Evolutionary conservation across 2,329 filamentous ascomycete species (phyloP).

Genomic region (Fusarium buharicum): DNA sequence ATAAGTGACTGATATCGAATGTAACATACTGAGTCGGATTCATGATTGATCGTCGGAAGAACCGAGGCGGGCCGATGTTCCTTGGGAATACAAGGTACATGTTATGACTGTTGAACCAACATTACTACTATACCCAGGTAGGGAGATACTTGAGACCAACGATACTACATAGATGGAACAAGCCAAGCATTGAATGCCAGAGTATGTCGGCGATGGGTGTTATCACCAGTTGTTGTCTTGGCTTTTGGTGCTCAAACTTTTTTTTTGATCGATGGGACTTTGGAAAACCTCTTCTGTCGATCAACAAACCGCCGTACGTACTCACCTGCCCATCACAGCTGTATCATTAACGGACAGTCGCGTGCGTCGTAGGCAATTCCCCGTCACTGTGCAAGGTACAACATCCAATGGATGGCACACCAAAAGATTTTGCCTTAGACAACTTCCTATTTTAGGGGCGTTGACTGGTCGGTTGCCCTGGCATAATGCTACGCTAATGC

Average conservation of each 20-base stretch:
- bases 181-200: too few relatives aligned
- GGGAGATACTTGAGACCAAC: background rate
- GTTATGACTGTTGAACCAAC: background rate
- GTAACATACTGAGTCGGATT: background rate
- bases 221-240: too few relatives aligned
- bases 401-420: conserved; percentile 14
- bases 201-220: too few relatives aligned
- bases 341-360: conserved; percentile 18
- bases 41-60: conserved; percentile 21
- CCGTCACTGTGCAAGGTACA: background rate
- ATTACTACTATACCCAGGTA: background rate
- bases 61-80: conserved; percentile 27
- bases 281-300: conserved; percentile 4
- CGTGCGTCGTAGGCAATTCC: conserved; percentile 19
- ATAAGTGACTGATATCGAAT: background rate
- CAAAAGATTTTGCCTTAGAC: conserved; percentile 6
- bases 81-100: background rate
- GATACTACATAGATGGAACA: too few relatives aligned
- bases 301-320: background rate
- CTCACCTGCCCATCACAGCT: background rate
- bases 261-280: too few relatives aligned
- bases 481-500: conserved; percentile 42
- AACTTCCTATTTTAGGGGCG: conserved; percentile 20
- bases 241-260: too few relatives aligned
- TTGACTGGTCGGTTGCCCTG: conserved; percentile 32